Conservation (phyloP, 2,329 filamentous ascomycete species). For the Aspergillus pseudoglaucus region DNA sequence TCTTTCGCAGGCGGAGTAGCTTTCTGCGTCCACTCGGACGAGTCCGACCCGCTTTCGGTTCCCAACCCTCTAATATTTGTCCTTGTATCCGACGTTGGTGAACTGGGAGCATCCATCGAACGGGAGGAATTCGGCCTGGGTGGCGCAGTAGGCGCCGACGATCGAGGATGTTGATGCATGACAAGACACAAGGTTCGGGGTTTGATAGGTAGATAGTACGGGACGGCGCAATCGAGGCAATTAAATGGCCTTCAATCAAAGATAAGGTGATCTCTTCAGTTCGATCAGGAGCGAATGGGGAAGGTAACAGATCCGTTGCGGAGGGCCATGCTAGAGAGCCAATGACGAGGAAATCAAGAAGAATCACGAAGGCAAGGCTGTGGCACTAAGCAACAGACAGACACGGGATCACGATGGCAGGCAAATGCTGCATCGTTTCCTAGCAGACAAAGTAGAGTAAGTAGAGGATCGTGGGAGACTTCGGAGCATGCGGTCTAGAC, state of each 20-base stretch:
- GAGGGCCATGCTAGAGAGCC: constrained; percentile 35
- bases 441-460: constrained; percentile 12
- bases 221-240: neutral
- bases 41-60: constrained; percentile 44
- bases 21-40: constrained; percentile 35
- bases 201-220: neutral
- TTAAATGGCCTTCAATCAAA: neutral
- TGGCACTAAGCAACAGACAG: constrained; percentile 11
- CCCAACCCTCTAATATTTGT: constrained; percentile 45
- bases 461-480: constrained; percentile 17
- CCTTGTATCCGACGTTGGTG: constrained; percentile 48
- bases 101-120: constrained; percentile 59
- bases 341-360: constrained; percentile 1
- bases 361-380: constrained; percentile 4
- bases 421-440: constrained; percentile 20
- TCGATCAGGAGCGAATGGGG: constrained; percentile 29
- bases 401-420: constrained; percentile 10
- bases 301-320: constrained; percentile 21
- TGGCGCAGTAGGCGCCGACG: constrained; percentile 65
- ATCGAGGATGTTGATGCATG: constrained; percentile 89
- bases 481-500: constrained; percentile 23
- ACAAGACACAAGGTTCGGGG: constrained; percentile 17
- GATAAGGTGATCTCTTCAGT: constrained; percentile 2
- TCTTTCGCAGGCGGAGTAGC: constrained; percentile 54
- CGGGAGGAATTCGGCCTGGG: constrained; percentile 66